Evolutionary conservation across 805 yeast genomes (phyloP), one percentile per base, ranked within the genome.

Genomic region (Pichia ethanolica): DNA sequence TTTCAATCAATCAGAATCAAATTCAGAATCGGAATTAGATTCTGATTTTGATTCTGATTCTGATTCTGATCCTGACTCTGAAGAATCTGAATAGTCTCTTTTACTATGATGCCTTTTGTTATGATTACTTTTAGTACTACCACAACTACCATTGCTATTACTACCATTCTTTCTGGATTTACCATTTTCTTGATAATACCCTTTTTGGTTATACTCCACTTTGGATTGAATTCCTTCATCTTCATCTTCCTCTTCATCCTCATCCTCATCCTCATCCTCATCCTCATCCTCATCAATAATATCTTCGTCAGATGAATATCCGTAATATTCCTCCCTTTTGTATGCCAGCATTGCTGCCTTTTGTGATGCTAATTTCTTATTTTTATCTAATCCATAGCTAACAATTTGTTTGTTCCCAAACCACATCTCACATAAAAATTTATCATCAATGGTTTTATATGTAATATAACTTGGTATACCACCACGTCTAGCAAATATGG

Each of bases 291-390:
- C 45, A 4, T 34, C 46, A 12, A 8, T 34, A 9, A 14, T 43
- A 5, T 26, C 32, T n/a, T 13, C 38, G 28, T 25, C 28, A 5
- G 25, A 41, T 7, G 13, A 12, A 34, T 9, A 11, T 25, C 48
- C 56, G 14, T 49, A 54, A n/a, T 45, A 46, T 14, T 45, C 50
- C 28, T 54, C 57, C 14, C 57, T 37, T 10, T 51, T 51, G 35
- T 39, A 38, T 1, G 57, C 57, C 30, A 54, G 28, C 45, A 51
- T 53, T 6, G 59, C 59, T 30, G 59, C 59, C 39, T 55, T 47
- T 32, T 55, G 59, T n/a, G 54, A 44, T 2, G 59, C 46, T 34
- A 46, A 37, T 28, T 45, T 44, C 26, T 53, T 56, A 27, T 39
- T 52, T 14, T 30, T 25, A 11, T 54, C 56, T 7, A 55, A 27